Evolutionary conservation across 306 rosid genomes (phyloP).

Genomic region (Pueraria montana): DNA sequence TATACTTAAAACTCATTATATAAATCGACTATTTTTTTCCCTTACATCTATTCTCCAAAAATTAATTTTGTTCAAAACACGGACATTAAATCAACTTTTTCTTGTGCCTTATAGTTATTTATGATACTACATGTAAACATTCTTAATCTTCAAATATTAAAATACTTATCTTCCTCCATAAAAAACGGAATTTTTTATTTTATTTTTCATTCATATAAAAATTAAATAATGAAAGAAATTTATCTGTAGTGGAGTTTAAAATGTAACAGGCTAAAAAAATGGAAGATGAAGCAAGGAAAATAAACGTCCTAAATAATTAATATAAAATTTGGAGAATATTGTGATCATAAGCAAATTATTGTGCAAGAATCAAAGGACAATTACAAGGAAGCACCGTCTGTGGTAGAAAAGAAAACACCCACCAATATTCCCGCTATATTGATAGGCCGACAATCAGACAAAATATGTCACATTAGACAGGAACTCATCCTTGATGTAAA

Average conservation of each 20-base stretch:
- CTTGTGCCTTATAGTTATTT: no score
- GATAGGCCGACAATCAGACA: constrained; percentile 96
- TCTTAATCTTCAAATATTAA: not conserved
- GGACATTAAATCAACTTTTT: no score
- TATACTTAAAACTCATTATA: no score
- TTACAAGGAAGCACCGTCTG: constrained; percentile 40
- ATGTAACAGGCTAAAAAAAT: not conserved
- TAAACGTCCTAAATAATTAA: not conserved
- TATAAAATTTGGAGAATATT: constrained; percentile 16
- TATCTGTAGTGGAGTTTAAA: not conserved
- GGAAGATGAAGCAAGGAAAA: not conserved
- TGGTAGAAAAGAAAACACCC: constrained; percentile 51
- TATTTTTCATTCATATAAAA: not conserved
- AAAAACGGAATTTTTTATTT: not conserved
- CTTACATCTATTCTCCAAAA: no score
- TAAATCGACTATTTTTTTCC: no score
- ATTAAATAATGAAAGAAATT: no score
- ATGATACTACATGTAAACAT: not conserved
- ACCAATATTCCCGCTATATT: constrained; percentile 94
- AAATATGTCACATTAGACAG: constrained; percentile 78
- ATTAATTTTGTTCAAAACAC: no score
- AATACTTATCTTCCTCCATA: not conserved
- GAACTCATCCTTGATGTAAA: constrained; percentile 51
- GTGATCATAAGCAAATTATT: not conserved
- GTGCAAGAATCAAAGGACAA: constrained; percentile 27